Base-by-base conservation (phyloP, 1,284 basidiomycete species). In the Acaromyces ingoldii region DNA sequence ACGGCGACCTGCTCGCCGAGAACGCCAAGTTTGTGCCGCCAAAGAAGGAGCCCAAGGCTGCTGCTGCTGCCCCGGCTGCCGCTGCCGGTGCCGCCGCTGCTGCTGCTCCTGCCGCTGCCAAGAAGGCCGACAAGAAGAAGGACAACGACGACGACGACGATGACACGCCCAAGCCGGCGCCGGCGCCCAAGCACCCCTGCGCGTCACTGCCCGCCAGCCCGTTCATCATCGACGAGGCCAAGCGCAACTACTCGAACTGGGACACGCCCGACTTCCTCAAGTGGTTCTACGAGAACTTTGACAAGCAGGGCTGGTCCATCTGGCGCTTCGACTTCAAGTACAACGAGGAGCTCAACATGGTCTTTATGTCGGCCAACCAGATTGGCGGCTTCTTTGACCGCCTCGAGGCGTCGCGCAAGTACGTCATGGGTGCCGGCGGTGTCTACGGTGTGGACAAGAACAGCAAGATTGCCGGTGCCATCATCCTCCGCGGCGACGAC, bases 151-250 rank as follows among this genome's bases (percentile, higher is more conserved):
- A 84, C 42, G 83, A 82, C 36, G 83, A 83, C 62, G 80, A 82
- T 43, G 72, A 73, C 51, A 76, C 81, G 24, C 80, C 81, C 22
- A 57, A 60, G 51, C 82, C 83, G 51, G 76, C 64, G 37, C 84
- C 85, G 67, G 86, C 93, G 79, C 82, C 80, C 54, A 92, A 92
- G 84, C 95, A 96, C 83, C 92, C 92, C 28, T 85, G 95, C 49
- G 93, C 96, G 61, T 81, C 82, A 58, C 83, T 95, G 52, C 90
- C 92, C 65, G 93, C 93, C 80, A 90, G 88, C 17, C 79, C 82
- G 13, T 88, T 96, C 81, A 91, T 91, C 81, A 85, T 97, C 54
- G 92, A 97, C 78, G 91, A 96, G 80, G 95, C 89, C 89, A 97
- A 97, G 81, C 85, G 91, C 49, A 86, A 88, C 55, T 97, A 97